Percentiles rank a stretch among this genome's conserved stretches.
Evolutionary conservation across 495 filamentous ascomycete genomes (phyloP).

Genomic region (Zalerion maritima): DNA sequence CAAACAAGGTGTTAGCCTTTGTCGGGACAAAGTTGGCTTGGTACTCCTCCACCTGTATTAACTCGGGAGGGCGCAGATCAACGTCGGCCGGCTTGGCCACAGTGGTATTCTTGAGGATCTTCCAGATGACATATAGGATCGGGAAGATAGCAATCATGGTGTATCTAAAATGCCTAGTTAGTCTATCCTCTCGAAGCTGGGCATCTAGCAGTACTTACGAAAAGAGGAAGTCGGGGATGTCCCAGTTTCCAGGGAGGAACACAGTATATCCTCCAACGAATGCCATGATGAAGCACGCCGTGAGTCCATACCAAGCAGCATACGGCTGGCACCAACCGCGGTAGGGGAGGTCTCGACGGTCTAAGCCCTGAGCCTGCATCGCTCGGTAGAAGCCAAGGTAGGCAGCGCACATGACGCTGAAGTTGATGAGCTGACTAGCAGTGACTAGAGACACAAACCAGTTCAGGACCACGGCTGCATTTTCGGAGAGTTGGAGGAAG

Average conservation of each 20-base stretch:
- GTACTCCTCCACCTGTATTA: slow-evolving; percentile 67
- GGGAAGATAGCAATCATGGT: slow-evolving; percentile 55
- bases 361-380: slow-evolving; percentile 51
- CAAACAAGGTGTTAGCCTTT: no score
- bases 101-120: slow-evolving; percentile 48
- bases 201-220: slow-evolving; percentile 33
- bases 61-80: slow-evolving; percentile 41
- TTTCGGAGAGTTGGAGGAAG: slow-evolving; percentile 59
- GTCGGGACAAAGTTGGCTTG: slow-evolving; percentile 43
- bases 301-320: slow-evolving; percentile 50
- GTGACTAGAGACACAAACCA: slow-evolving; percentile 66
- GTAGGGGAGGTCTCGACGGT: slow-evolving; percentile 48
- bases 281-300: slow-evolving; percentile 49
- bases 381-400: slow-evolving; percentile 63
- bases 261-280: slow-evolving; percentile 65
- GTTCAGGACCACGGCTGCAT: slow-evolving; percentile 48
- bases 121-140: slow-evolving; percentile 54
- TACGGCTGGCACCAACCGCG: slow-evolving; percentile 53
- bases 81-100: slow-evolving; percentile 43
- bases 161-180: slow-evolving; percentile 21
- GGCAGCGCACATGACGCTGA: slow-evolving; percentile 50
- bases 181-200: slow-evolving; percentile 3
- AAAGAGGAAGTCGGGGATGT: slow-evolving; percentile 60
- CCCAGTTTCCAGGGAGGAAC: slow-evolving; percentile 59
- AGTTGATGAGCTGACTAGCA: slow-evolving; percentile 67